Evolutionary conservation across 2,329 filamentous ascomycete species (phyloP).

Genomic region (Fusarium sp.): DNA sequence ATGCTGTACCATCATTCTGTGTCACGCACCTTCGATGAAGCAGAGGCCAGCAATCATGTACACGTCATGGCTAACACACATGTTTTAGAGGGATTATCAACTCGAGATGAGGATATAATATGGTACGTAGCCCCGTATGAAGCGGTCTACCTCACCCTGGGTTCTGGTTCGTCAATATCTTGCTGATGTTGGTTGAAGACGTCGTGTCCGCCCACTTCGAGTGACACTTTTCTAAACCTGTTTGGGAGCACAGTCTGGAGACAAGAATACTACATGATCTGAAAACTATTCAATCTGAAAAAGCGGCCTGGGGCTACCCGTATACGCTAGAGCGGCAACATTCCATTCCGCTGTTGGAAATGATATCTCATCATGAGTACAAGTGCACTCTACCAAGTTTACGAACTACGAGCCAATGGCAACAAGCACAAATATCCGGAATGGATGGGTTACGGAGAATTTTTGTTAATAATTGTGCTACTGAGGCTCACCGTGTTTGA

Average conservation of each 20-base stretch:
- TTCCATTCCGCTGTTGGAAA: background rate
- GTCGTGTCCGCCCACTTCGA: background rate
- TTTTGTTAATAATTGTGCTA: background rate
- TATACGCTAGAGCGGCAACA: background rate
- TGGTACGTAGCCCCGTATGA: background rate
- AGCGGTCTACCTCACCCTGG: background rate
- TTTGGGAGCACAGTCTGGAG: background rate
- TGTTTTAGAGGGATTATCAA: background rate
- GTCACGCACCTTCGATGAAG: background rate
- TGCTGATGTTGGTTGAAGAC: background rate
- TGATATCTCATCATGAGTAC: background rate
- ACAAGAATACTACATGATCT: background rate
- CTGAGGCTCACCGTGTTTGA: slow-evolving; percentile 10
- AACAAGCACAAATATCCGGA: background rate
- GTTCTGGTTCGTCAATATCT: background rate
- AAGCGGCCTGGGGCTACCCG: background rate
- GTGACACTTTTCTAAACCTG: background rate
- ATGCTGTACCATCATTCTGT: background rate
- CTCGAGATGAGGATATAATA: background rate
- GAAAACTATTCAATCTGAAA: background rate
- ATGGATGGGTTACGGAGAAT: background rate
- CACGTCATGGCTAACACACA: background rate
- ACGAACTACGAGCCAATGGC: background rate
- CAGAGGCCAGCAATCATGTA: background rate
- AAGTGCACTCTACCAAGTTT: background rate